Evolutionary conservation across 192 early-diverging fungal species (phyloP).

Genomic region (Radiomyces spectabilis): DNA sequence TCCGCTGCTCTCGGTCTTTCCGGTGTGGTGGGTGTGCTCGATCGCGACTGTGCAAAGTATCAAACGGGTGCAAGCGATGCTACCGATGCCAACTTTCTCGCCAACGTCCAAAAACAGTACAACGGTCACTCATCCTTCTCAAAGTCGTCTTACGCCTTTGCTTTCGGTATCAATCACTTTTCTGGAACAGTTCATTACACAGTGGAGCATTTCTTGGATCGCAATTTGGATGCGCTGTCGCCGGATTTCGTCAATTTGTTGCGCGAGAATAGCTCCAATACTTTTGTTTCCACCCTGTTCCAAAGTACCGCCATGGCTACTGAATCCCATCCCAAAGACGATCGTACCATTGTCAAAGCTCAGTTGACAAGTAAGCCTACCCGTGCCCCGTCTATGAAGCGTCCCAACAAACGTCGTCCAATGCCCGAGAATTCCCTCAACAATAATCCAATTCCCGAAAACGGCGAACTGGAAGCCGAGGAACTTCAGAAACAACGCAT

Average conservation of each 20-base stretch:
- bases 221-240: slow-evolving; percentile 45
- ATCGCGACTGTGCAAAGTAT: slow-evolving; percentile 31
- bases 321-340: slow-evolving; percentile 64
- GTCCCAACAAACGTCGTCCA: slow-evolving; percentile 22
- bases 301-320: slow-evolving; percentile 59
- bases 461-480: slow-evolving; percentile 8
- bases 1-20: slow-evolving; percentile 6
- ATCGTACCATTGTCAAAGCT: slow-evolving; percentile 65
- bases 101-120: slow-evolving; percentile 6
- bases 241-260: slow-evolving; percentile 71
- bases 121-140: slow-evolving; percentile 4
- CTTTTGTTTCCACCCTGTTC: slow-evolving; percentile 61
- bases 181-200: slow-evolving; percentile 56
- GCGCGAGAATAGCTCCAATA: slow-evolving; percentile 46
- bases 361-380: slow-evolving; percentile 68
- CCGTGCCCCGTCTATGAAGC: slow-evolving; percentile 60
- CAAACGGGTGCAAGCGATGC: slow-evolving; percentile 33
- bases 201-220: slow-evolving; percentile 52
- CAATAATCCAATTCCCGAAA: slow-evolving; percentile 16
- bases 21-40: slow-evolving; percentile 36
- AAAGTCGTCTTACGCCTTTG: slow-evolving; percentile 19
- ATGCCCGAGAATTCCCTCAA: slow-evolving; percentile 3
- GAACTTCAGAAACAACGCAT: slow-evolving; percentile 8
- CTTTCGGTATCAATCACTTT: slow-evolving; percentile 65
- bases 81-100: slow-evolving; percentile 38